Evolutionary conservation across 2,329 filamentous ascomycete genomes (phyloP).

Genomic region (Aphanocladium album): DNA sequence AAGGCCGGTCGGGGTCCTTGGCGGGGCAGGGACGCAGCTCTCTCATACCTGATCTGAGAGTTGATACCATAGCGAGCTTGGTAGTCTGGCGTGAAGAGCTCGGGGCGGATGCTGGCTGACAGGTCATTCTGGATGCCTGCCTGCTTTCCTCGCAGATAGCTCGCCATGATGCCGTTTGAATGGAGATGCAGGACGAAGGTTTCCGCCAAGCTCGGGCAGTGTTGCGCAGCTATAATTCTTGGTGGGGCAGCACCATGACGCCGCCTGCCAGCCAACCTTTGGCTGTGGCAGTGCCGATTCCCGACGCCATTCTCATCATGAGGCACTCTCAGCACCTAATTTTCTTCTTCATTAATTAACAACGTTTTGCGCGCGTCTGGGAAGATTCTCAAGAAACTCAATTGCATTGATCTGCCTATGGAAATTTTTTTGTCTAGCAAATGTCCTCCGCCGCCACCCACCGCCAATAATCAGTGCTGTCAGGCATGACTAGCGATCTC

Average conservation of each 20-base stretch:
- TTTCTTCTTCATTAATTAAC: neutral
- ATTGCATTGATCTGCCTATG: neutral
- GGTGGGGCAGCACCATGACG: conserved; percentile 1
- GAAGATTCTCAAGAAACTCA: neutral
- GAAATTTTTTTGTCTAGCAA: neutral
- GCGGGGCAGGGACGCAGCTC: neutral
- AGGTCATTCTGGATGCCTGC: conserved; percentile 88
- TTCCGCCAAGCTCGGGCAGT: conserved; percentile 1
- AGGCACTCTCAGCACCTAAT: neutral
- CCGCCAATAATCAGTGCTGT: conserved; percentile 5
- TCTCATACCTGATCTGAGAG: conserved; percentile 59
- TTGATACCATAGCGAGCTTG: conserved; percentile 78
- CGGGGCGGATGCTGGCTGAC: conserved; percentile 71
- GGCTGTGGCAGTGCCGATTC: neutral
- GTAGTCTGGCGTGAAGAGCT: conserved; percentile 78
- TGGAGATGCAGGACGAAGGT: conserved; percentile 8
- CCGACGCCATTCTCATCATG: neutral
- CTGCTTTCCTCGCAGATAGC: conserved; percentile 88
- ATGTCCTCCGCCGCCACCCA: conserved; percentile 12
- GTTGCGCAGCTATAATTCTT: neutral
- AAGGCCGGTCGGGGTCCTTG: conserved; percentile 6
- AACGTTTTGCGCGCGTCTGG: neutral
- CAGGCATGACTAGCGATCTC: neutral
- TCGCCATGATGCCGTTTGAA: conserved; percentile 56
- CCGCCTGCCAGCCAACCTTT: neutral